Evolutionary conservation across 352 stramenopile species (phyloP).

Genomic region (Globisporangium splendens): DNA sequence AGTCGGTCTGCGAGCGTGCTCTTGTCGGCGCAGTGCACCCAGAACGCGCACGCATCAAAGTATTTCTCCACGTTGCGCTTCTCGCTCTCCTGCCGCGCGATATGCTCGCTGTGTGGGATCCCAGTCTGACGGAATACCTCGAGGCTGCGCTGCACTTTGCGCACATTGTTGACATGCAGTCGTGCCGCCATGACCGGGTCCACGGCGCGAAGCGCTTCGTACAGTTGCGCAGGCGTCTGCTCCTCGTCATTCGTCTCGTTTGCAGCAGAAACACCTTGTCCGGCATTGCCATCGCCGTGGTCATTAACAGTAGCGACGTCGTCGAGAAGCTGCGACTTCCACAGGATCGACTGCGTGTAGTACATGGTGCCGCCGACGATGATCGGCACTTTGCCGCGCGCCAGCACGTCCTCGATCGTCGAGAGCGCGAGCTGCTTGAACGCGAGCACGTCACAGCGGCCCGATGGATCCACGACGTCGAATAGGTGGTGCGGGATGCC

Average conservation of each 20-base stretch:
- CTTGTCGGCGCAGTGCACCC: slow-evolving; percentile 70
- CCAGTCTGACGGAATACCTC: slow-evolving; percentile 84
- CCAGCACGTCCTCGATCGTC: slow-evolving; percentile 82
- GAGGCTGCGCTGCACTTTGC: slow-evolving; percentile 83
- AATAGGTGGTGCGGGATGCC: slow-evolving; percentile 89
- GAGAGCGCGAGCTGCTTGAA: slow-evolving; percentile 74
- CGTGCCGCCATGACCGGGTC: slow-evolving; percentile 81
- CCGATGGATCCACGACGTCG: slow-evolving; percentile 76
- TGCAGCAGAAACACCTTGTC: not conserved
- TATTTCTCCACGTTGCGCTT: slow-evolving; percentile 47
- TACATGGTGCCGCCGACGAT: slow-evolving; percentile 92
- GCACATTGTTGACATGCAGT: slow-evolving; percentile 85
- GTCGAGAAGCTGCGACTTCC: slow-evolving; percentile 84
- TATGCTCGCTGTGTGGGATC: slow-evolving; percentile 63
- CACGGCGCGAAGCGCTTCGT: slow-evolving; percentile 51
- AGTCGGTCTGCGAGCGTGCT: slow-evolving; percentile 61
- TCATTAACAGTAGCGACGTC: slow-evolving; percentile 25
- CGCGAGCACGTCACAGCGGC: slow-evolving; percentile 74
- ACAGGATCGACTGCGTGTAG: slow-evolving; percentile 90
- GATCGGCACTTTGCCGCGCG: slow-evolving; percentile 86
- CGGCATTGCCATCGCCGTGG: slow-evolving; percentile 12
- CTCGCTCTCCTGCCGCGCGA: slow-evolving; percentile 50
- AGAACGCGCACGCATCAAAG: slow-evolving; percentile 83
- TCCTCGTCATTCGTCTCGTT: not conserved
- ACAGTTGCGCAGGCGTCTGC: slow-evolving; percentile 55